Base-by-base conservation (phyloP, 2,329 filamentous ascomycete species). In the Escovopsis sp. region DNA sequence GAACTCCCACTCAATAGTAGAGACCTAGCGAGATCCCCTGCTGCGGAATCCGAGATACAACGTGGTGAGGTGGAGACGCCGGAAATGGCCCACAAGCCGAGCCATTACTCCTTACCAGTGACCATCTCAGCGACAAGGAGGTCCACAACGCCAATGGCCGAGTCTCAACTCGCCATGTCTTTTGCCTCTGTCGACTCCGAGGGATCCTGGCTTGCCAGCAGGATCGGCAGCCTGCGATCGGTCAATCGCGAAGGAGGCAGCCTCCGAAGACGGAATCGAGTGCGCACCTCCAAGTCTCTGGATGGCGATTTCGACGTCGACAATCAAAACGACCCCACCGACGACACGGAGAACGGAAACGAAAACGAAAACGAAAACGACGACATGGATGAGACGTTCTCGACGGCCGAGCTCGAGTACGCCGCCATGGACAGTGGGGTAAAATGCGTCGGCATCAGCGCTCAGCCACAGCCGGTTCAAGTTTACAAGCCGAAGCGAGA, bases 131-230 rank as follows among this genome's bases (percentile, higher is more conserved):
- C 48, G 45, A 53, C 56, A 34, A 52, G 52, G 36, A 45, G 49
- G 26, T 52, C 50, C 36, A 49, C 43, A 15, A 50, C 53, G 4
- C 53, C 55, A 19, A 78, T 72, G 5, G 77, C 68, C 15, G 79
- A 71, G 50, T 71, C 65, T 33, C 73, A 87, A 54, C 68, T 87
- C 56, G 85, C 87, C 28, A 82, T 88, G 59, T 96, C 89, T 0
- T 70, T 96, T 15, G 91, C 87, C 2, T 95, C 88, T 0, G 85
- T 96, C 45, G 91, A 95, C 56, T 95, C 88, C 0, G 91, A 98
- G 64, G 91, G 76, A 4, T 95, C 88, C 1, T 98, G 91, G 91
- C 77, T 98, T 37, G 91, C 87, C 4, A 87, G 89, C 12, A 79
- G 80, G 44, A 60, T 68, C 40, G 71, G 68, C 49, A 68, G 66